A percentile compares a stretch with the other conserved stretches of the same genome.
Evolutionary conservation across 306 rosid genomes (phyloP).

Genomic region (Dryas alaskensis): DNA sequence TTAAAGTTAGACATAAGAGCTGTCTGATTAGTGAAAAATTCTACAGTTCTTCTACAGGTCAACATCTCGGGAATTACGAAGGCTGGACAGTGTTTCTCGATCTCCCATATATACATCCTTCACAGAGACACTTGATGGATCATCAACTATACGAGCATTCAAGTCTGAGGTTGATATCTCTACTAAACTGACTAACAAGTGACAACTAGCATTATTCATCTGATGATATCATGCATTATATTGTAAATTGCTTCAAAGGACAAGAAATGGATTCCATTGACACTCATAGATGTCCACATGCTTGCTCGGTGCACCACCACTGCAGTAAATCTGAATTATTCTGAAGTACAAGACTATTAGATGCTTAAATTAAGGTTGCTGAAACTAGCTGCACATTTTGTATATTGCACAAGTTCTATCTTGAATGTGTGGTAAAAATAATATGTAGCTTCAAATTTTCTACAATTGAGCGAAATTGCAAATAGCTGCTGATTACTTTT

Average conservation of each 20-base stretch:
- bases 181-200: constrained; percentile 3
- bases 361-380: too few species aligned
- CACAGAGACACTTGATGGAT: constrained; percentile 90
- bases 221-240: not conserved
- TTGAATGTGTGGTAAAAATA: not conserved
- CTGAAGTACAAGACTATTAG: too few species aligned
- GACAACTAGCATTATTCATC: not conserved
- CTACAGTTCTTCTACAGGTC: constrained; percentile 89
- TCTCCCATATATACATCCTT: constrained; percentile 96
- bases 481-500: too few species aligned
- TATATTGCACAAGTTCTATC: not conserved
- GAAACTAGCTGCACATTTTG: too few species aligned
- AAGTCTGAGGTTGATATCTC: constrained; percentile 64
- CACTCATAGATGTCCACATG: not conserved
- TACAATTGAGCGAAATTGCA: too few species aligned
- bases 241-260: not conserved
- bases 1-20: not conserved
- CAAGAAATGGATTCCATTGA: not conserved
- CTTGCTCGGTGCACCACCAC: constrained; percentile 5
- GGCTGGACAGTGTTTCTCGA: constrained; percentile 93
- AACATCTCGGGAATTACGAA: constrained; percentile 87
- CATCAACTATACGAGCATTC: constrained; percentile 84
- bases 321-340: not conserved
- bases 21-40: constrained; percentile 18
- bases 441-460: too few species aligned